Evolutionary conservation across 1,284 basidiomycete species (phyloP), one percentile per base, ranked within the genome.

Genomic region (Cryptococcus sp.): DNA sequence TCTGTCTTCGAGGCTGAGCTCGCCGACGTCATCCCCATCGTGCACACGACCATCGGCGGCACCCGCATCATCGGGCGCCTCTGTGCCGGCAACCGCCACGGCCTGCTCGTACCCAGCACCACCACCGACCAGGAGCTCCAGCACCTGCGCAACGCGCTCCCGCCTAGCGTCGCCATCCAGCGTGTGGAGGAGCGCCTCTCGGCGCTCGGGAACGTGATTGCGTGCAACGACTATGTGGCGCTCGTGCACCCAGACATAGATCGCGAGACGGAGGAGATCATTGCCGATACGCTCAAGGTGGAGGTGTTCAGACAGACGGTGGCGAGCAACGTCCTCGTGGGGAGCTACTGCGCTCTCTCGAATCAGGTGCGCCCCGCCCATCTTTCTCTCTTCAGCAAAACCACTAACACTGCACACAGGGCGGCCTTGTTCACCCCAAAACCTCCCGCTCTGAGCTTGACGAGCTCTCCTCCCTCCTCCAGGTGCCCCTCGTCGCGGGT

Each of bases 271-370:
- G 96, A 99, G 75, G 96, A 98, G 78, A 98, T 99, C 78, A 97
- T 99, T 76, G 95, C 96, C 50, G 96, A 99, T 77, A 92, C 97
- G 12, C 84, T 99, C 66, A 97, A 98, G 79, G 96, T 98, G 60
- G 96, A 99, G 78, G 96, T 98, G 4, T 99, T 99, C 82, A 83
- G 95, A 52, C 95, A 99, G 78, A 99, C 94, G 12, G 84, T 99
- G 63, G 95, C 95, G 12, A 87, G 91, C 70, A 98, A 99, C 78
- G 93, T 95, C 47, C 85, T 99, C 49, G 95, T 98, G 37, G 96
- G 96, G 46, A 89, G 87, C 60, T 99, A 98, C 77, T 93, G 91
- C 71, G 90, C 87, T 51, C 85, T 98, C 69, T 89, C 90, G 46
- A 98, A 98, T 77, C 77, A 78, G 70, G 72, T 73, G 49, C 61